Conservation (phyloP, 176 grass and related monocot species). For the Melocanna baccifera region DNA sequence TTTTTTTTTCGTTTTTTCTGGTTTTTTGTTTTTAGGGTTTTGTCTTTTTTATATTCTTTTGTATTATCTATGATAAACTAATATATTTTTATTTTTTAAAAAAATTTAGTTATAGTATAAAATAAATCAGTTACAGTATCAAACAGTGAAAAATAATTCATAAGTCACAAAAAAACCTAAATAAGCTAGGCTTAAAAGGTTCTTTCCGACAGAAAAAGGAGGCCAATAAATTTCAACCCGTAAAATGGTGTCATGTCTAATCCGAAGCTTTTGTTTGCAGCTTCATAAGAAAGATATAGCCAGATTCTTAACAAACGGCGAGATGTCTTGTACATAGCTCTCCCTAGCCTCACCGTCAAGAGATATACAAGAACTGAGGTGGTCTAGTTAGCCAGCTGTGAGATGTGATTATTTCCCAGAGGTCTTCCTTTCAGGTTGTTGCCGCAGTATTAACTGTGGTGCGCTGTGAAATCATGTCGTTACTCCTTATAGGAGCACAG, state of each 20-base stretch:
- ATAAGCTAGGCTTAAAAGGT: neutral
- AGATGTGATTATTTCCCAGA: neutral
- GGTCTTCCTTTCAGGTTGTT: neutral
- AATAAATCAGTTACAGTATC: no score
- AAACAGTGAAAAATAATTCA: no score
- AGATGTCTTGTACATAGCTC: neutral
- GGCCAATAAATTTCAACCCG: slow-evolving; percentile 17
- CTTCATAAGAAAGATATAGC: slow-evolving; percentile 31
- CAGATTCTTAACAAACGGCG: neutral
- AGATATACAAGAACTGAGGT: neutral
- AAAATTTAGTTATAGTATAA: no score
- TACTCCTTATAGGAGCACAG: no score
- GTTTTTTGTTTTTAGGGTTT: no score
- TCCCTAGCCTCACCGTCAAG: neutral
- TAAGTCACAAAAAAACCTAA: no score
- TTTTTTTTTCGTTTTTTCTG: no score
- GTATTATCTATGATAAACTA: no score
- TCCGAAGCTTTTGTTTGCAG: slow-evolving; percentile 11
- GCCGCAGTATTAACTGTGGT: no score
- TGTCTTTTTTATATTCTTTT: no score
- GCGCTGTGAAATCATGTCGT: no score
- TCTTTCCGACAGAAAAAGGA: neutral
- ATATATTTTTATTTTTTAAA: no score
- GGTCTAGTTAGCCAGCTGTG: neutral
- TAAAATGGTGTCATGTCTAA: slow-evolving; percentile 27